Conservation (phyloP, 805 yeast genomes). For the Ogataea kodamae region DNA sequence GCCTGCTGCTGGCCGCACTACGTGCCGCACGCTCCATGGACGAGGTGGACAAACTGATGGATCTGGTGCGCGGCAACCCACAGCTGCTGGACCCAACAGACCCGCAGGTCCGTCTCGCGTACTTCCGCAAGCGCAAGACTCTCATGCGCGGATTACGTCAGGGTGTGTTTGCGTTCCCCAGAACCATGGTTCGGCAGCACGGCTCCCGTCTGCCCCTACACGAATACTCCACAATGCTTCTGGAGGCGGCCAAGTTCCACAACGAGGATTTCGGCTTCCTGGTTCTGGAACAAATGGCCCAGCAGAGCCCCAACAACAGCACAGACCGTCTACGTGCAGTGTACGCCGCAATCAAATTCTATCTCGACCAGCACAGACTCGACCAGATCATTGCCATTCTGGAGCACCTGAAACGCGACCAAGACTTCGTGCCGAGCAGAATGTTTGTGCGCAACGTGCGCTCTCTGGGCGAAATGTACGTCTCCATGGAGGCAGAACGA, state of each 20-base stretch:
- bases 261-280: slow-evolving; percentile 10
- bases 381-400: slow-evolving; percentile 14
- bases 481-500: background rate
- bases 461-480: slow-evolving; percentile 1
- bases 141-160: slow-evolving; percentile 10
- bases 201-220: slow-evolving; percentile 3
- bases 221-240: slow-evolving; percentile 9
- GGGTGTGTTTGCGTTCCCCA: slow-evolving; percentile 8
- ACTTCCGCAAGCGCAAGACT: slow-evolving; percentile 23
- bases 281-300: slow-evolving; percentile 12
- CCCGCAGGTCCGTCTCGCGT: slow-evolving; percentile 16
- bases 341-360: slow-evolving; percentile 15
- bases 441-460: slow-evolving; percentile 11
- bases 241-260: slow-evolving; percentile 11
- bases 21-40: slow-evolving; percentile 10
- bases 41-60: slow-evolving; percentile 16
- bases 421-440: slow-evolving; percentile 9
- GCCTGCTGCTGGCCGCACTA: slow-evolving; percentile 16
- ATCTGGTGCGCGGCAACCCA: slow-evolving; percentile 15
- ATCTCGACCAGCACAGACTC: slow-evolving; percentile 12
- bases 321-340: slow-evolving; percentile 14
- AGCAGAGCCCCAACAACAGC: slow-evolving; percentile 12
- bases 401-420: slow-evolving; percentile 17
- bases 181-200: slow-evolving; percentile 1
- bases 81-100: slow-evolving; percentile 10